These are phyloP conservation scores for Heliamphora exappendiculata DNA, from an alignment of 148 eudicot species.

Conservation along the genomic window DNA sequence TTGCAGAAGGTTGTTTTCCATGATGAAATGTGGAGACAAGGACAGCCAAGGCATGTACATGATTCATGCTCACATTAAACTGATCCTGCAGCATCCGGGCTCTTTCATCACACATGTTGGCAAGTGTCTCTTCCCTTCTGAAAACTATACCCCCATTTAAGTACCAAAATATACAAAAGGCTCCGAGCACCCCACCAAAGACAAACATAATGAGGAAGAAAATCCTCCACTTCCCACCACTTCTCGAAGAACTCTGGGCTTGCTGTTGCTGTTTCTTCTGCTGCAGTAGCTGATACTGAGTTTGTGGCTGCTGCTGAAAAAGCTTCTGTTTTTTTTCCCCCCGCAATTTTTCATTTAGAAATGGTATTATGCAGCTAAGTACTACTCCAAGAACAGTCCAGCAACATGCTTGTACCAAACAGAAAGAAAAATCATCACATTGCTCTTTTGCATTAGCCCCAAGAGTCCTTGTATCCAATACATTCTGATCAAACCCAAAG, in stretches of 20 bases:
- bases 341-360: constrained; percentile 18
- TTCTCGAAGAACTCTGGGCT: constrained; percentile 29
- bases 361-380: constrained; percentile 25
- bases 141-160: constrained; percentile 31
- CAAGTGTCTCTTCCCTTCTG: constrained; percentile 51
- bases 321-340: constrained; percentile 21
- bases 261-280: constrained; percentile 43
- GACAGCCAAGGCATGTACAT: constrained; percentile 86
- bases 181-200: constrained; percentile 26
- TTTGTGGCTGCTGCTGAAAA: constrained; percentile 19
- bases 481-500: constrained; percentile 11
- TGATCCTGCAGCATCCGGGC: constrained; percentile 96
- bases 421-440: constrained; percentile 20
- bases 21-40: constrained; percentile 86
- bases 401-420: constrained; percentile 30
- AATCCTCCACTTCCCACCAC: constrained; percentile 47
- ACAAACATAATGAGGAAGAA: constrained; percentile 33
- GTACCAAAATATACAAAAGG: constrained; percentile 34
- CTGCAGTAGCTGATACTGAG: constrained; percentile 20
- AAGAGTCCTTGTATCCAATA: constrained; percentile 7
- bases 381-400: constrained; percentile 38
- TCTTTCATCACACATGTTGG: constrained; percentile 90
- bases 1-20: constrained; percentile 68
- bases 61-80: constrained; percentile 95
- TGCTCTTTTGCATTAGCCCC: constrained; percentile 11